Percentiles rank a stretch among this genome's conserved stretches.
Conservation (phyloP, 2,329 filamentous ascomycete genomes). For the Ophiocordyceps camponoti-rufipedis region DNA sequence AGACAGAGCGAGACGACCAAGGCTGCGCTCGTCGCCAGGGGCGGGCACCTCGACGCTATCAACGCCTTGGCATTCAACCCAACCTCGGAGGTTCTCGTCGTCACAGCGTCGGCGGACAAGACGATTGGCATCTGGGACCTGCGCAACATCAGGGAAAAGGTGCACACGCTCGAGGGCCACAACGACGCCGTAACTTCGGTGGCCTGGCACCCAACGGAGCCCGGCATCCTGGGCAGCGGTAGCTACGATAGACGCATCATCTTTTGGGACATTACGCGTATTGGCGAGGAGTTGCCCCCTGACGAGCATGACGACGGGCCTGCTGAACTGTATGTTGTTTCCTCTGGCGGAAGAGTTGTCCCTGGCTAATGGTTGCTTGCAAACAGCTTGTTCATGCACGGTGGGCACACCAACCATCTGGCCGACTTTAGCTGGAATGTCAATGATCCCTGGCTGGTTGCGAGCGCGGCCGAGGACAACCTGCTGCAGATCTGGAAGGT, state of each 20-base stretch:
- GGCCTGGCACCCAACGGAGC: slow-evolving; percentile 85
- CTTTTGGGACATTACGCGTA: slow-evolving; percentile 87
- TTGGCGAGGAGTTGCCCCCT: slow-evolving; percentile 85
- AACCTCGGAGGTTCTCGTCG: slow-evolving; percentile 72
- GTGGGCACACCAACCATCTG: slow-evolving; percentile 90
- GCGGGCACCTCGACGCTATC: slow-evolving; percentile 79
- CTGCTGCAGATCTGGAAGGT: slow-evolving; percentile 90
- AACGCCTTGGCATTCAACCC: slow-evolving; percentile 95
- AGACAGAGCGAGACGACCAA: slow-evolving; percentile 47
- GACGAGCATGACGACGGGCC: slow-evolving; percentile 92
- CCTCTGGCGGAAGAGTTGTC: neutral
- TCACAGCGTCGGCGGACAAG: slow-evolving; percentile 88
- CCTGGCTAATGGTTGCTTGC: slow-evolving; percentile 6
- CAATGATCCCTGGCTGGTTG: slow-evolving; percentile 92
- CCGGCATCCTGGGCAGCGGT: slow-evolving; percentile 72
- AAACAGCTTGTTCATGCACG: slow-evolving; percentile 77
- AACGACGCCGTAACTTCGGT: slow-evolving; percentile 79
- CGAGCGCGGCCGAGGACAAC: slow-evolving; percentile 92
- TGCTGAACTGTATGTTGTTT: slow-evolving; percentile 59
- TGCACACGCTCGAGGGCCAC: slow-evolving; percentile 82
- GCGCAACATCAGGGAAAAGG: slow-evolving; percentile 72
- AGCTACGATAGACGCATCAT: slow-evolving; percentile 87
- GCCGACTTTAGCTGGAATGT: slow-evolving; percentile 97
- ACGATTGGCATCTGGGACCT: slow-evolving; percentile 92
- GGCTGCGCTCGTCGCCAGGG: slow-evolving; percentile 48